phyloP scores from a whole-genome alignment of 768 basidiomycete species.

The Rhodotorula kratochvilovae region DNA sequence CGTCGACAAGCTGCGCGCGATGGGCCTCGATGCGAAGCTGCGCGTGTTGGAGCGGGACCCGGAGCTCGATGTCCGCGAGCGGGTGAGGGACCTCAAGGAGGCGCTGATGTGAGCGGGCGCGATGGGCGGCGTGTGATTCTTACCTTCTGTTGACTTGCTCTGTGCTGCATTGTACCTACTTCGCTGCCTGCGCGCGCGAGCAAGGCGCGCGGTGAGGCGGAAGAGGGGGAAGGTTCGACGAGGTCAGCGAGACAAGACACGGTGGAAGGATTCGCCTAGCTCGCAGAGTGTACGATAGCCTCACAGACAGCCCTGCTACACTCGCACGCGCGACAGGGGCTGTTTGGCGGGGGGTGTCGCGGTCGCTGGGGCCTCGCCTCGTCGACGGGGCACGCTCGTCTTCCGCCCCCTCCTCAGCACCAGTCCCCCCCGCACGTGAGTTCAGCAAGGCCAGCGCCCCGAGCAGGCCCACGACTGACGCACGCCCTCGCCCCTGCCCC shows the following conservation, averaged over 20 bases:
- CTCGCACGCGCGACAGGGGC: too few relatives aligned
- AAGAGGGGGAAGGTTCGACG: background rate
- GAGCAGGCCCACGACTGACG: background rate
- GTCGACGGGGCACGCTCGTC: too few relatives aligned
- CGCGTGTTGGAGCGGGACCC: constrained; percentile 37
- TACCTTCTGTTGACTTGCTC: too few relatives aligned
- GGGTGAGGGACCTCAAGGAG: constrained; percentile 37
- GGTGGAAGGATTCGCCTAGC: background rate
- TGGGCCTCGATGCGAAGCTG: constrained; percentile 40
- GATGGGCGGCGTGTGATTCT: background rate
- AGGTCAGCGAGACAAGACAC: background rate
- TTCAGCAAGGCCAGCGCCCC: background rate
- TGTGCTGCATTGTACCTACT: too few relatives aligned
- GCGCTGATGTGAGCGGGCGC: background rate
- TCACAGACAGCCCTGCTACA: too few relatives aligned
- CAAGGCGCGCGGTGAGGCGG: background rate
- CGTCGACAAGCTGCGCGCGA: constrained; percentile 31
- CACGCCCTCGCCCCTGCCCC: background rate
- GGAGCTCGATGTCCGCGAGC: constrained; percentile 40
- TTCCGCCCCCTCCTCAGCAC: background rate
- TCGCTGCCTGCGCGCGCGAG: too few relatives aligned
- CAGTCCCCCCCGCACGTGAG: background rate
- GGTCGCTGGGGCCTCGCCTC: too few relatives aligned
- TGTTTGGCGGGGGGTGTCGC: too few relatives aligned
- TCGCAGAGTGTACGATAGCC: background rate